A percentile compares a stretch with the other conserved stretches of the same genome.
phyloP scores from a whole-genome alignment of 208 protist genomes.

The Acanthamoeba lenticulata region DNA sequence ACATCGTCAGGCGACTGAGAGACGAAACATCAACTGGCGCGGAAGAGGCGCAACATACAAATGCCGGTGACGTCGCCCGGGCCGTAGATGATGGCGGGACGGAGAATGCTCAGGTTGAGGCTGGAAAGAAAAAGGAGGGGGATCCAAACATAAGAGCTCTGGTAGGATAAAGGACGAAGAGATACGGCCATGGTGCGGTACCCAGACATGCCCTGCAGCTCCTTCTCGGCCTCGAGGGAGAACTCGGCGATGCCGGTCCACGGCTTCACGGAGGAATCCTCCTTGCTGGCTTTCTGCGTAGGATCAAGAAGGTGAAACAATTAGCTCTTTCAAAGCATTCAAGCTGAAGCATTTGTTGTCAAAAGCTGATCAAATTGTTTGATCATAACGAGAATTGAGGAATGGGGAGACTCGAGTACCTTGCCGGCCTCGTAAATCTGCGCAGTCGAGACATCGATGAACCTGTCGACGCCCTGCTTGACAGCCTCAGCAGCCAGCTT shows the following conservation, averaged over 20 bases:
- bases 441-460: conserved; percentile 92
- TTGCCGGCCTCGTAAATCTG: conserved; percentile 90
- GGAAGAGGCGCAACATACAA: conserved; percentile 80
- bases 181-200: neutral
- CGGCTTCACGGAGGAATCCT: conserved; percentile 86
- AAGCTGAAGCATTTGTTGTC: neutral
- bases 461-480: conserved; percentile 84
- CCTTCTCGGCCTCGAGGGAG: conserved; percentile 89
- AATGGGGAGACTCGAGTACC: too few relatives aligned
- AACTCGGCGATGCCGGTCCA: conserved; percentile 90
- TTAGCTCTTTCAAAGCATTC: neutral
- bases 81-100: conserved; percentile 93
- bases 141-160: neutral
- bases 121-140: conserved; percentile 13
- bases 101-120: conserved; percentile 89
- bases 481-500: conserved; percentile 87
- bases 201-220: conserved; percentile 79
- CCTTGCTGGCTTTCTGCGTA: conserved; percentile 82
- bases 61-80: conserved; percentile 89
- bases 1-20: neutral
- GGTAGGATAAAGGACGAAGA: too few relatives aligned
- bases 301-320: neutral
- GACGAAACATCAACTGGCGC: neutral
- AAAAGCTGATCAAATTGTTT: too few relatives aligned
- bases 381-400: too few relatives aligned